Evolutionary conservation across 106 monocot genomes (phyloP), one percentile per base, ranked within the genome.

Genomic region (Platanthera guangdongensis): DNA sequence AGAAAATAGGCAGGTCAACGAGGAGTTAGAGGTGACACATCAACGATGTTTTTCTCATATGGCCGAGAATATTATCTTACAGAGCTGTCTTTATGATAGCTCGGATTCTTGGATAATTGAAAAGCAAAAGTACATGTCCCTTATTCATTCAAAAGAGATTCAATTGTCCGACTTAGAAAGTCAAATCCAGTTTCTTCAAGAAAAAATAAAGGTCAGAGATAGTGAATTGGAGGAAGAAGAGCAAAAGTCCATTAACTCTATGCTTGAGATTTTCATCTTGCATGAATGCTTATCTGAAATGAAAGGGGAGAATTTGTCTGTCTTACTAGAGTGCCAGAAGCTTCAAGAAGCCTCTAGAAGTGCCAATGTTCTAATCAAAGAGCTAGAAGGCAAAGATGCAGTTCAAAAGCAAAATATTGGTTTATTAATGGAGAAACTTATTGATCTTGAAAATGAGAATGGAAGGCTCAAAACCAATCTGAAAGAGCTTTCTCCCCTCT

Each of bases 371-470:
- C 6, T n/a, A 75, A 75, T 81, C 30, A 52, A 28, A 48, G 9
- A 81, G 30, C 69, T 81, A 10, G 52, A 57, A 55, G 10, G 63
- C 15, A 52, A 69, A 52, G 47, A 51, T 5, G 48, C 75, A 65
- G 74, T 48, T 49, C 75, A 81, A 65, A 75, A 49, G 68, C 48
- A 75, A 70, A 74, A 75, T 15, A 68, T 81, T 14, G 18, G 47
- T 39, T 16, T 69, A 51, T 63, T 74, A 63, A 63, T 21, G 3
- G 51, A 60, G 72, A 84, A 83, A 72, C 76, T 96, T 52, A 22
- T 75, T 67, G 71, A 73, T 53, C 45, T 99, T 46, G 78, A 88
- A 70, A 75, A 52, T 57, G 83, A 90, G 80, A 89, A 88, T 68
- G 80, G 52, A 32, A 80, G 39, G 25, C 68, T 94, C 72, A 92